phyloP scores from a whole-genome alignment of 108 stramenopile genomes.

The Fragilaria crotonensis region DNA sequence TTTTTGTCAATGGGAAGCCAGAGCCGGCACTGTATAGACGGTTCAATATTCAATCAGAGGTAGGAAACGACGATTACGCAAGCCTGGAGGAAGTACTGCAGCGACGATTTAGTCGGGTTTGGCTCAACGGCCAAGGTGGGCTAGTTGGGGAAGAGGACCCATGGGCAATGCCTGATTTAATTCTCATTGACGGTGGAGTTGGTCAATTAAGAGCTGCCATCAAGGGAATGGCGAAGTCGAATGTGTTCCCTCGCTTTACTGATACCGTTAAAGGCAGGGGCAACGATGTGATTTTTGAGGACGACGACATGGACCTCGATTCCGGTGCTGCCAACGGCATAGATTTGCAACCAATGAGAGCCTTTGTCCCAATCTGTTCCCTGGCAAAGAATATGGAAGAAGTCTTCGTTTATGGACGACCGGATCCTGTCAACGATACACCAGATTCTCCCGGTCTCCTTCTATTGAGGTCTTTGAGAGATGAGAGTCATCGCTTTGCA shows the following conservation, averaged over 20 bases:
- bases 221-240: constrained; percentile 45
- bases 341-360: background rate
- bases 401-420: constrained; percentile 20
- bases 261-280: too few species aligned
- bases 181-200: constrained; percentile 71
- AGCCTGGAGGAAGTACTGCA: constrained; percentile 57
- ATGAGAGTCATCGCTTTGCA: constrained; percentile 68
- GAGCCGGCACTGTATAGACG: constrained; percentile 38
- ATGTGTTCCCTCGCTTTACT: constrained; percentile 14
- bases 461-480: constrained; percentile 48
- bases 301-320: background rate
- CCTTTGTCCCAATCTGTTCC: constrained; percentile 30
- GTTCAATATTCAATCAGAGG: constrained; percentile 52
- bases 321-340: constrained; percentile 1
- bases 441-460: constrained; percentile 46
- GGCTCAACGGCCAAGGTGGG: constrained; percentile 8
- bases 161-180: constrained; percentile 69
- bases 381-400: constrained; percentile 52
- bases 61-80: constrained; percentile 59
- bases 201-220: constrained; percentile 68
- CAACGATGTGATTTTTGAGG: background rate
- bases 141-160: constrained; percentile 18
- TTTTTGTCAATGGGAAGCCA: constrained; percentile 57
- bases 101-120: constrained; percentile 47
- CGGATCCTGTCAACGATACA: constrained; percentile 28